Conservation (phyloP, 2,329 filamentous ascomycete species). For the Sclerotiophoma versabilis region DNA sequence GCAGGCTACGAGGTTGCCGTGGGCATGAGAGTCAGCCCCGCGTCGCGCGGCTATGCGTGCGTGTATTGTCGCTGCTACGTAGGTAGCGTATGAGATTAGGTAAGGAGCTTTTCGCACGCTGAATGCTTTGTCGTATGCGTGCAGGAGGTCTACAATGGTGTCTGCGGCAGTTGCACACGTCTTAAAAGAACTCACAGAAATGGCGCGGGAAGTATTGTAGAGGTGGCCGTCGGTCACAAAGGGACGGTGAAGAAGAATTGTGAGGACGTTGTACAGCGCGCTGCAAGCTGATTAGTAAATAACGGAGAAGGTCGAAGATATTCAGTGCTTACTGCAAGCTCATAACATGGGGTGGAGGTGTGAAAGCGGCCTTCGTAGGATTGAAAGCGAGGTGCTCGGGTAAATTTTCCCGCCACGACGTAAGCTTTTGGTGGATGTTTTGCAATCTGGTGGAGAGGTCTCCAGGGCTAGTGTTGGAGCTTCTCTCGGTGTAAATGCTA, state of each 20-base stretch:
- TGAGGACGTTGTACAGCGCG: conserved; percentile 59
- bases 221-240: conserved; percentile 61
- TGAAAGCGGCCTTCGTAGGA: conserved; percentile 31
- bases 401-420: conserved; percentile 52
- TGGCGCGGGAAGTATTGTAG: conserved; percentile 49
- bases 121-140: conserved; percentile 56
- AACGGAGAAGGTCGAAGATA: not conserved
- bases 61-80: conserved; percentile 62
- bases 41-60: conserved; percentile 58
- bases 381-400: conserved; percentile 55
- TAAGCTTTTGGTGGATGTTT: conserved; percentile 51
- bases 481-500: conserved; percentile 51
- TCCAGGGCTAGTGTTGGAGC: conserved; percentile 35
- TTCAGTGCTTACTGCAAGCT: conserved; percentile 30
- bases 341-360: conserved; percentile 47
- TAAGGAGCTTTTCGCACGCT: conserved; percentile 59
- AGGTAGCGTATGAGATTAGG: conserved; percentile 63
- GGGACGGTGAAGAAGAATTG: conserved; percentile 62
- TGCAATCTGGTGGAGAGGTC: conserved; percentile 49
- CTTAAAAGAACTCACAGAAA: conserved; percentile 54
- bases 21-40: conserved; percentile 47
- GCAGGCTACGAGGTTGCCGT: conserved; percentile 51
- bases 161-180: conserved; percentile 56
- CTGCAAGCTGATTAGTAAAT: conserved; percentile 14
- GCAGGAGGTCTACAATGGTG: conserved; percentile 54